A percentile compares a stretch with the other conserved stretches of the same genome.
phyloP scores from a whole-genome alignment of 345 rosid species.

The Ricinus communis region DNA sequence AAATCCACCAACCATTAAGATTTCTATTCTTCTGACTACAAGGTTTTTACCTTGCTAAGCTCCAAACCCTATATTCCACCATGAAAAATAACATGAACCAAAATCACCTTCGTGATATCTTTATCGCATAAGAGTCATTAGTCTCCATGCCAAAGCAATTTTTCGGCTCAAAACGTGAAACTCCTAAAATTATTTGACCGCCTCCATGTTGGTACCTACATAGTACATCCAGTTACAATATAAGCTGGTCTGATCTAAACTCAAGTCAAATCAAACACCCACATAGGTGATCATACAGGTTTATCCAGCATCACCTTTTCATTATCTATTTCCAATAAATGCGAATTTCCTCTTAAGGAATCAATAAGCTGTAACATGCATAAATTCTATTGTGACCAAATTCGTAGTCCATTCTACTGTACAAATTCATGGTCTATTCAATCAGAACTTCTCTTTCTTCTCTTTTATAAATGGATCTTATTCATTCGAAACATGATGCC shows the following conservation, averaged over 20 bases:
- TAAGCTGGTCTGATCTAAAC: background rate
- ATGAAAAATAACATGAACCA: background rate
- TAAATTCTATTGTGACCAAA: background rate
- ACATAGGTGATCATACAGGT: background rate
- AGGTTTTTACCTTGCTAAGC: slow-evolving; percentile 8
- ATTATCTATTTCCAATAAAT: background rate
- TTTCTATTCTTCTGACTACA: no score
- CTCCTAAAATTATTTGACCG: background rate
- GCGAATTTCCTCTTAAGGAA: background rate
- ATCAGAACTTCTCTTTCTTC: background rate
- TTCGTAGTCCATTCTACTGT: background rate
- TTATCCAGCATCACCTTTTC: background rate
- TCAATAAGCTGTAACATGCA: background rate
- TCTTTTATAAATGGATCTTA: background rate
- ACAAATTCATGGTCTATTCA: background rate
- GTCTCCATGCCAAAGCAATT: slow-evolving; percentile 2
- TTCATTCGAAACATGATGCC: background rate
- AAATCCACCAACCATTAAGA: no score
- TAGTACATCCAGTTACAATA: background rate
- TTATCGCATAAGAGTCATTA: background rate
- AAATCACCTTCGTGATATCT: background rate
- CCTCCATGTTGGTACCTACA: background rate
- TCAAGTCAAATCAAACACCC: no score
- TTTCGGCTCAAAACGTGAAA: background rate
- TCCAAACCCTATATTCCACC: background rate